Evolutionary conservation across 2,329 filamentous ascomycete genomes (phyloP).

Genomic region (Aurifilum marmelostoma): DNA sequence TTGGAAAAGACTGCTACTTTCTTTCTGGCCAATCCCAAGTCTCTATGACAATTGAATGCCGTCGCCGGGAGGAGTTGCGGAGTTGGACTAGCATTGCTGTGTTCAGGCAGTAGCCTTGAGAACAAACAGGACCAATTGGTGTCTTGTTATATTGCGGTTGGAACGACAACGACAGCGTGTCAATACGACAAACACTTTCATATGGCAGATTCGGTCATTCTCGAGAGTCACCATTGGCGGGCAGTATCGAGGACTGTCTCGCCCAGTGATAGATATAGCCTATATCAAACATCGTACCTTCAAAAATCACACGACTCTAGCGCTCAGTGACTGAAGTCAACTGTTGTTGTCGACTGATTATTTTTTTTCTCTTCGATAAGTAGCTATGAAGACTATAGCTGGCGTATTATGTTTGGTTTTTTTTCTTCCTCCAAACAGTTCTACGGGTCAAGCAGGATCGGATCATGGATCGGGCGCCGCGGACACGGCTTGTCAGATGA

Average conservation of each 20-base stretch:
- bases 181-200: background rate
- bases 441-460: background rate
- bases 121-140: background rate
- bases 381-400: too few species aligned
- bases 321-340: background rate
- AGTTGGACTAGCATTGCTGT: background rate
- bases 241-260: background rate
- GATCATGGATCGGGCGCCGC: conserved; percentile 6
- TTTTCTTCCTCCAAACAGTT: background rate
- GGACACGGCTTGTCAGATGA: conserved; percentile 4
- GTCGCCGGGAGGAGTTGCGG: background rate
- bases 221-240: background rate
- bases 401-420: too few species aligned
- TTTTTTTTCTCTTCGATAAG: too few species aligned
- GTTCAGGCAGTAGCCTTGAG: background rate
- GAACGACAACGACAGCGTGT: background rate
- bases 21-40: background rate
- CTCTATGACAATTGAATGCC: background rate
- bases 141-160: background rate
- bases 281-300: background rate
- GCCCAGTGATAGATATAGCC: background rate
- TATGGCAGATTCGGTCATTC: background rate
- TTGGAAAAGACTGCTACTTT: background rate
- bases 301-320: background rate
- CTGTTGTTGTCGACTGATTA: too few species aligned